Conservation (phyloP, 192 early-diverging fungal genomes). For the Chytriomyces hyalinus region DNA sequence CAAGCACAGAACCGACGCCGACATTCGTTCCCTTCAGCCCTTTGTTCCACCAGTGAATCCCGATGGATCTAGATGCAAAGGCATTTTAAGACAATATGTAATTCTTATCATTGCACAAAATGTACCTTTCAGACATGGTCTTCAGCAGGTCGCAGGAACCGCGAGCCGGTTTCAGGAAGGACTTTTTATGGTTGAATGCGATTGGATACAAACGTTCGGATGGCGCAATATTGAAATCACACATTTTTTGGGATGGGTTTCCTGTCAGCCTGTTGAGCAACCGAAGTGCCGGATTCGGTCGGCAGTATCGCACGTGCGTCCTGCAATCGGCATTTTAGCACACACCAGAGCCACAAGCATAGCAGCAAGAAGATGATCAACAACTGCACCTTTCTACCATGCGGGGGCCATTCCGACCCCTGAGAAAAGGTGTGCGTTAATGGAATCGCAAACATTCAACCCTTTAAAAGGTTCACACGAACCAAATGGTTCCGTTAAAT, state of each 20-base stretch:
- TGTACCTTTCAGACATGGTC: constrained; percentile 25
- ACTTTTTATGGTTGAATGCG: background rate
- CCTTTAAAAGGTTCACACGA: background rate
- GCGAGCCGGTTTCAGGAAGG: background rate
- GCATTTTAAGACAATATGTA: constrained; percentile 31
- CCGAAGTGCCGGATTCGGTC: background rate
- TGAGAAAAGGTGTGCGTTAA: background rate
- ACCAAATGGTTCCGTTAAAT: constrained; percentile 44
- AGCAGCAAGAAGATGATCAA: too few species aligned
- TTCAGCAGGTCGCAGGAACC: constrained; percentile 12
- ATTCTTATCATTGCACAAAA: constrained; percentile 11
- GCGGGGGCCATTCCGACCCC: constrained; percentile 44
- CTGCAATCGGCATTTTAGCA: too few species aligned
- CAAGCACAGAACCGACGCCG: constrained; percentile 23
- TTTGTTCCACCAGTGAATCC: constrained; percentile 47
- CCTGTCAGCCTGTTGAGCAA: too few species aligned
- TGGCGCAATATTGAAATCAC: background rate
- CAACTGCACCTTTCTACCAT: constrained; percentile 15
- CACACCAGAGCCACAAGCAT: too few species aligned
- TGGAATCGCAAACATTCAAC: background rate
- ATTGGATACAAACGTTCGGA: constrained; percentile 17
- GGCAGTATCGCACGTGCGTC: background rate
- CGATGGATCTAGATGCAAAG: constrained; percentile 31
- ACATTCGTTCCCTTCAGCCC: background rate
- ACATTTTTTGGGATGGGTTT: background rate